These are phyloP conservation scores for Leishmania amazonensis DNA, from an alignment of 208 protist genomes.

Conservation along the genomic window DNA sequence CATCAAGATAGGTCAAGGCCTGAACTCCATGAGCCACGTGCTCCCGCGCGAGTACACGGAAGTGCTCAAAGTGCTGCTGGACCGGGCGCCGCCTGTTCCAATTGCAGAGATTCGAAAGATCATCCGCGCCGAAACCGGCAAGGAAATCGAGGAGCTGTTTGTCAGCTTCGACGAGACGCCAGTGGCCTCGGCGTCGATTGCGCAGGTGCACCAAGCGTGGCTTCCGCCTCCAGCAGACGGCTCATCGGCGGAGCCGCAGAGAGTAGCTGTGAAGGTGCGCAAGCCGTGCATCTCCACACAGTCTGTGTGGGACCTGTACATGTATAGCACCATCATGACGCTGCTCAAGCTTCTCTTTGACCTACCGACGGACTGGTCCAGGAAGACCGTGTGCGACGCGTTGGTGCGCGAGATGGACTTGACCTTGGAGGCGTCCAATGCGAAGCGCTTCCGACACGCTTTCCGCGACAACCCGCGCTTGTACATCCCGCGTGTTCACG, in stretches of 20 bases:
- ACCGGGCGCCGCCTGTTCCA: slow-evolving; percentile 60
- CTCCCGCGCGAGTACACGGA: slow-evolving; percentile 86
- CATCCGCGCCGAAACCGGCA: slow-evolving; percentile 70
- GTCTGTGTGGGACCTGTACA: slow-evolving; percentile 84
- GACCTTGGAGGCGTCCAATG: slow-evolving; percentile 77
- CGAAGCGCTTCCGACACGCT: slow-evolving; percentile 43
- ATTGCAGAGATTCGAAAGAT: slow-evolving; percentile 48
- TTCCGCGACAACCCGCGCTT: slow-evolving; percentile 45
- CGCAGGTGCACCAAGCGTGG: slow-evolving; percentile 91
- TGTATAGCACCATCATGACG: slow-evolving; percentile 66
- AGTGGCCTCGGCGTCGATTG: slow-evolving; percentile 94
- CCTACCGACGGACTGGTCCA: slow-evolving; percentile 74
- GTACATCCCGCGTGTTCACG: slow-evolving; percentile 71
- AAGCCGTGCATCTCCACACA: slow-evolving; percentile 83
- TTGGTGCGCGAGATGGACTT: slow-evolving; percentile 87
- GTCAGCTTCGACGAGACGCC: slow-evolving; percentile 85
- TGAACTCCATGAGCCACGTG: slow-evolving; percentile 90
- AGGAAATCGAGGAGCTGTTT: slow-evolving; percentile 79
- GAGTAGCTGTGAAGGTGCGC: slow-evolving; percentile 96
- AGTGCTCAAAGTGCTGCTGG: slow-evolving; percentile 68
- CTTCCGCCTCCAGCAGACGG: slow-evolving; percentile 33
- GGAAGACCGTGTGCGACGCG: slow-evolving; percentile 69
- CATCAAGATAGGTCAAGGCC: slow-evolving; percentile 86
- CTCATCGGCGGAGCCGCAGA: slow-evolving; percentile 20
- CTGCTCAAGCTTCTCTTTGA: slow-evolving; percentile 72